Base-by-base conservation (phyloP, 805 yeast species). In the Barnettozyma wickerhamii region DNA sequence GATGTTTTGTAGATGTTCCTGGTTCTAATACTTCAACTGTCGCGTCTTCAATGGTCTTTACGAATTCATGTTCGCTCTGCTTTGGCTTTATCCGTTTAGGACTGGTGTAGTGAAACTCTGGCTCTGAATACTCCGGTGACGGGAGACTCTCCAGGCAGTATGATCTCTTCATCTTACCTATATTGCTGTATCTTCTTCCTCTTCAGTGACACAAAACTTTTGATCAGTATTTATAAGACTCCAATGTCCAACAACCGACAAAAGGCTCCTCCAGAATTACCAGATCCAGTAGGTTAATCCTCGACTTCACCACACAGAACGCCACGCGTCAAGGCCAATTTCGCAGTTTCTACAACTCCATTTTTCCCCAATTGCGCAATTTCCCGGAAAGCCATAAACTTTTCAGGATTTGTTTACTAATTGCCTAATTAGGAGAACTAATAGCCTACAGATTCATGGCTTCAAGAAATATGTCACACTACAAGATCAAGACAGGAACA, bases 121-220 rank as follows among this genome's bases (percentile, higher is more conserved):
- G 39, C 10, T 42, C 49, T 9, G 43, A 36, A 6, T 38, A 38
- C n/a, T 47, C 50, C 7, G 52, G 52, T 4, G 51, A 47, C 21
- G 52, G 49, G n/a, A 47, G 38, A 19, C 35, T 21, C 3, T 42
- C 40, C 31, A 23, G 15, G 21, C 29, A 23, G n/a, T 28, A 30
- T 5, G 33, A 31, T 34, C 49, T 43, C 44, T 46, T 48, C 49
- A 48, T 46, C 9, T 15, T n/a, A 10, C 10, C n/a, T n/a, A n/a
- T n/a, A n/a, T n/a, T n/a, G n/a, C n/a, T n/a, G n/a, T n/a, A n/a
- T n/a, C n/a, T n/a, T n/a, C n/a, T n/a, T n/a, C n/a, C n/a, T n/a
- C n/a, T n/a, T n/a, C n/a, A n/a, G n/a, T n/a, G n/a, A n/a, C n/a
- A n/a, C n/a, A n/a, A n/a, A n/a, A n/a, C n/a, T n/a, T n/a, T n/a